These are phyloP conservation scores for Panicum hallii DNA, from an alignment of 202 grass and related monocot genomes.

Conservation along the genomic window DNA sequence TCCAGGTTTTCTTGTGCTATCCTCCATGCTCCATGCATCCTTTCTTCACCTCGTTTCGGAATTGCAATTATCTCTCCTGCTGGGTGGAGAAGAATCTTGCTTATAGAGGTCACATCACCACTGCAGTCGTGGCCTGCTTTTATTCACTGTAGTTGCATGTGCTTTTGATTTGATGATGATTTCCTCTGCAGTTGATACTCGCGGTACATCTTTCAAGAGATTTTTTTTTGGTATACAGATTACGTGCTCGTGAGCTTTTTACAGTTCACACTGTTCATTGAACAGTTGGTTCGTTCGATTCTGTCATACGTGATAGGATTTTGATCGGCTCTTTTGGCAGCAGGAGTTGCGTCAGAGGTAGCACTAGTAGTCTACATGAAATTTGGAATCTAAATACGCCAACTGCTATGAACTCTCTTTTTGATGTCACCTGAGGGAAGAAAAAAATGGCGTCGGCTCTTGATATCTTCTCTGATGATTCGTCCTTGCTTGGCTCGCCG, in stretches of 20 bases:
- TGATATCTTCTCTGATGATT: conserved; percentile 5
- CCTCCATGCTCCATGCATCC: conserved; percentile 18
- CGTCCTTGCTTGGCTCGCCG: not conserved
- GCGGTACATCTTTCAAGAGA: conserved; percentile 19
- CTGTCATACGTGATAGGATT: not conserved
- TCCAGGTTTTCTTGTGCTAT: not conserved
- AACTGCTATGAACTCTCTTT: not conserved
- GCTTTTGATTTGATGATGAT: conserved; percentile 72
- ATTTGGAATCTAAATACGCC: conserved; percentile 5
- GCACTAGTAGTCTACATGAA: conserved; percentile 1
- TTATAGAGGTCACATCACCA: conserved; percentile 70
- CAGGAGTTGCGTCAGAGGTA: not conserved
- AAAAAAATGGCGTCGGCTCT: not conserved
- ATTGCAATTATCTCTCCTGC: conserved; percentile 37
- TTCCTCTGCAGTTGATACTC: conserved; percentile 44
- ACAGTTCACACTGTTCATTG: conserved; percentile 26
- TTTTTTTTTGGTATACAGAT: not conserved
- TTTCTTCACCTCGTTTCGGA: conserved; percentile 28
- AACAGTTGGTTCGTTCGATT: not conserved
- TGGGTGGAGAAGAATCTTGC: conserved; percentile 55
- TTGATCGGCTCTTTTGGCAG: conserved; percentile 11
- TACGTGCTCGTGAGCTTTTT: not conserved
- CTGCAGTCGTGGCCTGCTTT: conserved; percentile 58
- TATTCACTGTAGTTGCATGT: conserved; percentile 69
- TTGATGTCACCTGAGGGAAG: not conserved